A percentile compares a stretch with the other conserved stretches of the same genome.
Evolutionary conservation across 176 grass and related monocot genomes (phyloP).

Genomic region (Tillandsia leiboldiana): DNA sequence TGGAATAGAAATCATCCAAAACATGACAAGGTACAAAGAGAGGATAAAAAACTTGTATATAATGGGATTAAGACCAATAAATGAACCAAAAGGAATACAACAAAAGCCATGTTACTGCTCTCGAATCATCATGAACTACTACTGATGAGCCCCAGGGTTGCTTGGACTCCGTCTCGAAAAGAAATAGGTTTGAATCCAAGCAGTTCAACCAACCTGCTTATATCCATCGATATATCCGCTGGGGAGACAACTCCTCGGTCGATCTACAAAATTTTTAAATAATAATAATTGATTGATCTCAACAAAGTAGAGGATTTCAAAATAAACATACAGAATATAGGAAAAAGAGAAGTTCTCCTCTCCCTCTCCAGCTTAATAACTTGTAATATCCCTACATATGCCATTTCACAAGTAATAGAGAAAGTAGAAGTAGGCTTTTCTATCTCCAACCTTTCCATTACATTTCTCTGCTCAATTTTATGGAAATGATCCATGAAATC

Average conservation of each 20-base stretch:
- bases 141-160: slow-evolving; percentile 41
- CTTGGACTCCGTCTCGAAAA: slow-evolving; percentile 67
- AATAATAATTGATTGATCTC: neutral
- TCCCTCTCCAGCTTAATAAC: neutral
- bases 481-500: no score
- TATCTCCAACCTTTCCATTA: neutral
- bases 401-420: neutral
- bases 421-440: neutral
- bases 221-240: slow-evolving; percentile 96
- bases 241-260: slow-evolving; percentile 73
- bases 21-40: no score
- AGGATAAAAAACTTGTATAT: neutral
- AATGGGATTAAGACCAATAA: neutral
- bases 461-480: neutral
- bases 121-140: slow-evolving; percentile 21
- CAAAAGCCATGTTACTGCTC: neutral
- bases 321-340: neutral
- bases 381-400: neutral
- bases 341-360: no score
- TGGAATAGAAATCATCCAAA: no score
- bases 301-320: neutral
- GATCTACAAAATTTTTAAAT: slow-evolving; percentile 33
- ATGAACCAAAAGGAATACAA: neutral
- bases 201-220: slow-evolving; percentile 49
- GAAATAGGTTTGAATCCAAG: slow-evolving; percentile 51